These are phyloP conservation scores for Kurtzmaniella quercitrusa DNA, from an alignment of 1,139 yeast genomes.

Conservation along the genomic window DNA sequence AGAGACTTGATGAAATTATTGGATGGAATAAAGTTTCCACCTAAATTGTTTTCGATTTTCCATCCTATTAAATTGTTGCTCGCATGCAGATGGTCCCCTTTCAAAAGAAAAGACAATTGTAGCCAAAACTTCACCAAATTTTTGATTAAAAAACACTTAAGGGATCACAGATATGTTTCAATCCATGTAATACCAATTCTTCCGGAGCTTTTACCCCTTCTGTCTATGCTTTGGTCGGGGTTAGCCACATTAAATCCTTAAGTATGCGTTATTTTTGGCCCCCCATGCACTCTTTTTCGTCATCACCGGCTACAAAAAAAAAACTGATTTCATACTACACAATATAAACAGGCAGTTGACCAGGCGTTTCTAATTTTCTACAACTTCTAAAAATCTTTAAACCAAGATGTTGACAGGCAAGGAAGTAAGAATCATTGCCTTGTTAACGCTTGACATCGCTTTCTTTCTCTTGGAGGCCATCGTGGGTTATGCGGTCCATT, in stretches of 20 bases:
- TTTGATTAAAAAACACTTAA: no score
- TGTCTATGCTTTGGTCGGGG: no score
- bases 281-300: background rate
- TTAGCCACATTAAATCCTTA: background rate
- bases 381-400: background rate
- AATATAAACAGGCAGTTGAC: background rate
- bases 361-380: background rate
- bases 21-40: no score
- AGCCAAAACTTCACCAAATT: no score
- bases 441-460: slow-evolving; percentile 70
- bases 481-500: slow-evolving; percentile 85
- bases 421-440: slow-evolving; percentile 69
- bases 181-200: no score
- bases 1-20: no score
- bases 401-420: slow-evolving; percentile 40
- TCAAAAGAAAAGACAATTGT: no score
- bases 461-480: slow-evolving; percentile 85
- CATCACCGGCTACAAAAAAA: background rate
- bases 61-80: no score
- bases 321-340: background rate
- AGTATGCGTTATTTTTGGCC: background rate
- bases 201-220: no score
- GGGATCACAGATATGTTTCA: no score
- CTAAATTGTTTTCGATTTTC: no score
- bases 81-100: no score